Base-by-base conservation (phyloP, 768 basidiomycete genomes). In the Tulasnella sp. region DNA sequence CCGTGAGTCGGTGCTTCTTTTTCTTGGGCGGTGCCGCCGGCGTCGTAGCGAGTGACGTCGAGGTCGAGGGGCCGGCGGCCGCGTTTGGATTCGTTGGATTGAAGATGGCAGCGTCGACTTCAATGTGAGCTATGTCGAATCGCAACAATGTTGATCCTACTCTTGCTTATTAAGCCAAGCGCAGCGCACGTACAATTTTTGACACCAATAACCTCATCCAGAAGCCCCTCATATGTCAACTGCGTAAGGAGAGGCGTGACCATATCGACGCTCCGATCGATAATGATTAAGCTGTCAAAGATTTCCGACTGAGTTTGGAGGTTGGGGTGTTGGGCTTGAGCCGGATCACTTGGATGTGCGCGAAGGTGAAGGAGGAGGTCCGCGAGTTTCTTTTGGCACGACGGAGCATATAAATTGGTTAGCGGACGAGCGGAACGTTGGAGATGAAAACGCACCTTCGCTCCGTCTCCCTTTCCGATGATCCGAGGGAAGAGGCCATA, bases 211-310 rank as follows among this genome's bases (percentile, higher is more conserved):
- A 96, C 87, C 85, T 99, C 98, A 84, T 99, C 98, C 46, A 98
- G 89, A 74, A 99, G 92, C 28, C 98, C 98, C 85, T 99, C 94
- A 83, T 99, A 99, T 0, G 98, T 99, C 80, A 99, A 88, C 84
- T 99, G 97, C 2, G 98, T 99, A 72, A 97, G 90, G 76, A 99
- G 88, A 1, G 98, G 96, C 0, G 98, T 98, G 81, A 99, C 92
- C 94, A 98, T 94, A 84, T 99, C 98, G 14, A 94, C 92, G 46
- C 92, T 91, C 74, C 98, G 92, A 85, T 99, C 98, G 80, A 99
- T 83, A 50, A 99, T 89, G 82, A 99, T 93, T 81, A 99, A 87
- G 20, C 92, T 93, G 85, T 99, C 98, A 78, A 99, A 89, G 76
- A 88, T 90, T 22, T 90, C 90, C 2, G 91, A 90, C 14, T 88